phyloP scores from a whole-genome alignment of 2,329 filamentous ascomycete species.

The Xylaria sp. region DNA sequence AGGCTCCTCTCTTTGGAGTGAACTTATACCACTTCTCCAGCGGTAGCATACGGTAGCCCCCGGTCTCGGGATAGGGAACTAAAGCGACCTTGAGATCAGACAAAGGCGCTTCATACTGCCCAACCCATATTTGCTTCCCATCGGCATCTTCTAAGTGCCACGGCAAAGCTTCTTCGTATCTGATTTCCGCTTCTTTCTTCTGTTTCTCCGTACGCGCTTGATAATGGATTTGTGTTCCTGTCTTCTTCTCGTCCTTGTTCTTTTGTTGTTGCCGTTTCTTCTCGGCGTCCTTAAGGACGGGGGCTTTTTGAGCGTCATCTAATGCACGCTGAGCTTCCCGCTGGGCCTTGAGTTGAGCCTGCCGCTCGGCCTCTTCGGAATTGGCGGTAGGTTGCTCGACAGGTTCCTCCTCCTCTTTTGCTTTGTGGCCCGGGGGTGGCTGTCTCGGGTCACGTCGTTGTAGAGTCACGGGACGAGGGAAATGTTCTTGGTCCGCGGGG shows the following conservation, averaged over 20 bases:
- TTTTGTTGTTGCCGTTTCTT: conserved; percentile 55
- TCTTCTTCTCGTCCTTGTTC: conserved; percentile 80
- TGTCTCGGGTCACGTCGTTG: conserved; percentile 88
- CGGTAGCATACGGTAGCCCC: conserved; percentile 84
- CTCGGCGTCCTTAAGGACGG: conserved; percentile 70
- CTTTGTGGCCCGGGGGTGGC: conserved; percentile 69
- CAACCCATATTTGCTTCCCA: conserved; percentile 93
- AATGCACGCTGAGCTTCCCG: conserved; percentile 86
- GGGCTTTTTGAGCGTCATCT: conserved; percentile 92
- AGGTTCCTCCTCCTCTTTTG: conserved; percentile 68
- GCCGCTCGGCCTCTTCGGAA: conserved; percentile 68
- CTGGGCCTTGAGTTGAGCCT: conserved; percentile 78
- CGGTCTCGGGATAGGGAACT: conserved; percentile 67
- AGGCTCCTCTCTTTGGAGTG: conserved; percentile 76
- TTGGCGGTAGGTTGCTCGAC: conserved; percentile 58
- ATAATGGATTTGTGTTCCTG: conserved; percentile 82
- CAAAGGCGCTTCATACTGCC: conserved; percentile 87
- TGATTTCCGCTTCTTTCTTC: conserved; percentile 76
- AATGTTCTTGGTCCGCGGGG: conserved; percentile 75
- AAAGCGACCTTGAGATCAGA: conserved; percentile 87
- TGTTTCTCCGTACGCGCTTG: conserved; percentile 82
- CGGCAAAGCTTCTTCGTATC: conserved; percentile 94
- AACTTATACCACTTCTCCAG: conserved; percentile 97
- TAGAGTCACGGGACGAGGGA: conserved; percentile 86
- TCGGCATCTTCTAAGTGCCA: conserved; percentile 98